Evolutionary conservation across 768 basidiomycete genomes (phyloP).

Genomic region (Russula brevipes): DNA sequence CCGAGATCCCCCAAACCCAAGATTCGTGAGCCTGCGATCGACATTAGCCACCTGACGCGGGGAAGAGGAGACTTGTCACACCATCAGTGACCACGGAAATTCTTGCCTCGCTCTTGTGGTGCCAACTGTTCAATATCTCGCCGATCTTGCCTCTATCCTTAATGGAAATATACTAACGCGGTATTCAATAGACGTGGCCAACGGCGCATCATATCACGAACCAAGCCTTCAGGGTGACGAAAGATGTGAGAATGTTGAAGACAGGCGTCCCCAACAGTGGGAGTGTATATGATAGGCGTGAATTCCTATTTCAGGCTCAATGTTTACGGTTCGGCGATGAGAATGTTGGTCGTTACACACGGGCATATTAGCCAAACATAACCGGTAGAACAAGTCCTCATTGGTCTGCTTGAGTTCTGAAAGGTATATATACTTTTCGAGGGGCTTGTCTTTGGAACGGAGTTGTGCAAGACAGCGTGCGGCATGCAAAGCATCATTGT

Average conservation of each 20-base stretch:
- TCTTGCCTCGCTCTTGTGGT: constrained; percentile 65
- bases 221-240: constrained; percentile 66
- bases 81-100: constrained; percentile 94
- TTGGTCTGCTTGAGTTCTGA: constrained; percentile 69
- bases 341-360: constrained; percentile 35
- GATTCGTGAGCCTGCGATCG: constrained; percentile 67
- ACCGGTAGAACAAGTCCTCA: constrained; percentile 68
- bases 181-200: not conserved
- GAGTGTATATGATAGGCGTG: constrained; percentile 84
- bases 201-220: constrained; percentile 29
- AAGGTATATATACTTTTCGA: constrained; percentile 86
- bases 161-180: constrained; percentile 64
- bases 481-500: constrained; percentile 49
- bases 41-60: not conserved
- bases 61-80: constrained; percentile 27
- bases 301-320: constrained; percentile 38
- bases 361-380: constrained; percentile 66
- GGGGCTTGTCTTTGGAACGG: constrained; percentile 62
- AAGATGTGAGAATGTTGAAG: constrained; percentile 77
- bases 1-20: constrained; percentile 84
- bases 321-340: not conserved
- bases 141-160: constrained; percentile 80
- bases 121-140: constrained; percentile 66
- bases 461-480: constrained; percentile 63
- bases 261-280: constrained; percentile 89